phyloP scores from a whole-genome alignment of 306 rosid species.

The Alnus rubra region DNA sequence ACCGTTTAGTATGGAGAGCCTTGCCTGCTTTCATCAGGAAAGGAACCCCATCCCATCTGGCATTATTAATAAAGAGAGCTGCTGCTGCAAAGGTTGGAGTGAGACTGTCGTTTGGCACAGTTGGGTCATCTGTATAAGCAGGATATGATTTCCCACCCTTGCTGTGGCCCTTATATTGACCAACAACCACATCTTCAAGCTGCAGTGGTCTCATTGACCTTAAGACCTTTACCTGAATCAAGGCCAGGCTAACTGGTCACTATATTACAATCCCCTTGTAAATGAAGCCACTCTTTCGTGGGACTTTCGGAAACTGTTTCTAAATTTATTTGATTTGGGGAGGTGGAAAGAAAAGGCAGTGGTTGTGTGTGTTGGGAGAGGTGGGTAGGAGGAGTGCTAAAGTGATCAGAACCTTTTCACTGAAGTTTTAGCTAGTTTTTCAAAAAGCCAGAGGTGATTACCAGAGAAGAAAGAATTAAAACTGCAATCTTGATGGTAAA shows the following conservation, averaged over 20 bases:
- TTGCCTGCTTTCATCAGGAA: constrained; percentile 98
- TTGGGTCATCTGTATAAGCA: constrained; percentile 79
- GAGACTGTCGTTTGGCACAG: constrained; percentile 76
- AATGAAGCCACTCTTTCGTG: not conserved
- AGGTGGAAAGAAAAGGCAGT: not conserved
- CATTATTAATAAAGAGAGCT: constrained; percentile 86
- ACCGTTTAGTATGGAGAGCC: constrained; percentile 92
- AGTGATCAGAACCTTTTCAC: not conserved
- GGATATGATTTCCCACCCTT: constrained; percentile 70
- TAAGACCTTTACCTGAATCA: constrained; percentile 86
- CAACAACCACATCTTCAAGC: constrained; percentile 85
- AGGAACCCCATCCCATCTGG: constrained; percentile 99
- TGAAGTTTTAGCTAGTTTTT: not conserved
- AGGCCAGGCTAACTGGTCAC: constrained; percentile 11
- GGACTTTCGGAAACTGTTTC: not conserved
- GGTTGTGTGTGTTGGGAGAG: not conserved
- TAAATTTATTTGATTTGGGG: not conserved
- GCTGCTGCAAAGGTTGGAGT: constrained; percentile 98
- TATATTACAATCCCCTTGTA: not conserved
- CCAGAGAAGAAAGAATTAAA: not conserved
- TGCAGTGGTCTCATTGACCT: constrained; percentile 80
- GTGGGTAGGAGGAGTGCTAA: not conserved
- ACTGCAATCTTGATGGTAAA: constrained; percentile 8
- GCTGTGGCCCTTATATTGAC: constrained; percentile 92
- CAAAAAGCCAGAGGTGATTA: not conserved